Percentiles rank a stretch among this genome's conserved stretches.
Evolutionary conservation across 2,329 filamentous ascomycete species (phyloP).

Genomic region (Huntiella savannae): DNA sequence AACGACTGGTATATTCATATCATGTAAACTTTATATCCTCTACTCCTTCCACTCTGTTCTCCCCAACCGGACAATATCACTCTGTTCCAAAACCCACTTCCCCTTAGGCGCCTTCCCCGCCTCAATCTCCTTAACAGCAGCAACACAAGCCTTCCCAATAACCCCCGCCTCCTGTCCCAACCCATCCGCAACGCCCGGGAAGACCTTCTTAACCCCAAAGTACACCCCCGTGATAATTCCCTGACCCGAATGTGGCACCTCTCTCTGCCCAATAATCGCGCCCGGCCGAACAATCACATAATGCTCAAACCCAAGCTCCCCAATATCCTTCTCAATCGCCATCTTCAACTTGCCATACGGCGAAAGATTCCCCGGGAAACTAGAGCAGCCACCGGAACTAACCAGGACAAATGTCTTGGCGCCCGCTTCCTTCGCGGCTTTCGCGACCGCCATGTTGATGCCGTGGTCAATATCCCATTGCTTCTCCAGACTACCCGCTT

Average conservation of each 20-base stretch:
- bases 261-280: slow-evolving; percentile 52
- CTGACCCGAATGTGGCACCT: slow-evolving; percentile 41
- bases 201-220: slow-evolving; percentile 33
- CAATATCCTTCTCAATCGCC: slow-evolving; percentile 64
- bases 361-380: slow-evolving; percentile 24
- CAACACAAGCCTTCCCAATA: slow-evolving; percentile 49
- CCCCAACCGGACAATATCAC: slow-evolving; percentile 50
- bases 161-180: slow-evolving; percentile 57
- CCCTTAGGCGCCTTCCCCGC: slow-evolving; percentile 39
- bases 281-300: slow-evolving; percentile 59
- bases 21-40: neutral
- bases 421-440: slow-evolving; percentile 53
- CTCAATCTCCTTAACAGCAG: slow-evolving; percentile 36
- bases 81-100: slow-evolving; percentile 39
- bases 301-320: slow-evolving; percentile 54
- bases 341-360: slow-evolving; percentile 57
- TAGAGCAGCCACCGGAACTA: slow-evolving; percentile 34
- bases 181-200: slow-evolving; percentile 37
- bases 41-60: slow-evolving; percentile 33
- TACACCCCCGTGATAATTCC: slow-evolving; percentile 36
- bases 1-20: no score
- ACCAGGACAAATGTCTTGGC: slow-evolving; percentile 61
- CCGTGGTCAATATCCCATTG: slow-evolving; percentile 84
- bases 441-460: slow-evolving; percentile 61
- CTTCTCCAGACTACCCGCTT: slow-evolving; percentile 55